A percentile compares a stretch with the other conserved stretches of the same genome.
Conservation (phyloP, 176 grass and related monocot genomes). For the Oryza australiensis region DNA sequence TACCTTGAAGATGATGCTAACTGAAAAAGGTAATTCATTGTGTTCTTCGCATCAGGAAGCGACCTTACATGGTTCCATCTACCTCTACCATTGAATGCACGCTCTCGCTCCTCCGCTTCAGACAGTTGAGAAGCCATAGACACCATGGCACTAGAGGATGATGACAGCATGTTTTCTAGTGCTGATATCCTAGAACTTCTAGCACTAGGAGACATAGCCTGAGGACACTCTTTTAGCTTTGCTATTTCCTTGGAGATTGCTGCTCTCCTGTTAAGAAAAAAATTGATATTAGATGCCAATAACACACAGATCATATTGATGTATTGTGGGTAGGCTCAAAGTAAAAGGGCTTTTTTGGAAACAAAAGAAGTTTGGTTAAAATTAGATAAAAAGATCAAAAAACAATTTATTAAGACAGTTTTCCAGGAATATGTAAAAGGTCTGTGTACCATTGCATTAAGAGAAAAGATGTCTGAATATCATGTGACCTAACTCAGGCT, state of each 20-base stretch:
- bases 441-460: too few relatives aligned
- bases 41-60: conserved; percentile 77
- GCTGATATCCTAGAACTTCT: conserved; percentile 92
- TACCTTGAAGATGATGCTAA: conserved; percentile 82
- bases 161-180: conserved; percentile 86
- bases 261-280: conserved; percentile 57
- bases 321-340: not conserved
- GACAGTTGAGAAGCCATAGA: conserved; percentile 92
- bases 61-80: conserved; percentile 88
- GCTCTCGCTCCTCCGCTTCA: conserved; percentile 87
- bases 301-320: conserved; percentile 5
- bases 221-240: conserved; percentile 84
- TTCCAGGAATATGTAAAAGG: too few relatives aligned
- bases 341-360: too few relatives aligned
- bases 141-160: conserved; percentile 79
- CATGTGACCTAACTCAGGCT: too few relatives aligned
- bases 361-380: not conserved
- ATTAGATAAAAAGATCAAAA: not conserved
- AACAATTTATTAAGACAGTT: too few relatives aligned
- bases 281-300: not conserved
- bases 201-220: conserved; percentile 95
- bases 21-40: conserved; percentile 88
- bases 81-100: conserved; percentile 64
- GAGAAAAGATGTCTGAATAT: too few relatives aligned
- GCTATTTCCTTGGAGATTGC: conserved; percentile 87